Evolutionary conservation across 169 alveolate genomes (phyloP), one percentile per base, ranked within the genome.

Genomic region (Neospora caninum): DNA sequence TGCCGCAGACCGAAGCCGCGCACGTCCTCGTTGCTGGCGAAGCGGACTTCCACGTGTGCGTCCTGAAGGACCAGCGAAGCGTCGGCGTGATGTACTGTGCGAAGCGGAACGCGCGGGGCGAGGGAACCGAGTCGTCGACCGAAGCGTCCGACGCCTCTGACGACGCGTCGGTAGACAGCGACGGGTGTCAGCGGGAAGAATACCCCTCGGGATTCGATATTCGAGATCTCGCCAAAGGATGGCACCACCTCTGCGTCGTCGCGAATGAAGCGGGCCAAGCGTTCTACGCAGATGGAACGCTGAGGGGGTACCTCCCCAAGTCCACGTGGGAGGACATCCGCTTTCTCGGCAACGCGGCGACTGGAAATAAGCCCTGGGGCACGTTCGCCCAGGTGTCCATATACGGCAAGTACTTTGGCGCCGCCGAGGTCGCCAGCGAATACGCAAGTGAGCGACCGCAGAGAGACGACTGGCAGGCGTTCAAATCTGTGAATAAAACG

Each of bases 191-290:
- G 9, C 39, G 84, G 9, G 84, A 73, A 2, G 91, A 84, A 31
- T 84, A 84, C 42, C 91, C 91, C 42, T 84, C 91, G 0, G 91
- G 91, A 10, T n/a, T 45, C 20, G 91, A 84, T 25, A 84, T 84
- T 41, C 4, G 42, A 20, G 91, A 53, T 27, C 73, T 84, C 31
- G 43, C 16, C 9, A 18, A 34, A 20, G 91, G 91, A 38, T 84
- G 91, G 91, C 91, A 84, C 36, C 41, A 13, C 2, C 91, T 84
- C 42, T 31, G 80, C 43, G 91, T 84, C 69, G 91, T 84, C 73
- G 91, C 43, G 42, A 34, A 36, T 1, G 29, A 38, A 1, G 73
- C 38, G 18, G 91, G 91, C 20, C 91, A 84, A n/a, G 38, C 80
- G 39, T 84, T 84, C 73, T 84, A 38, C 73, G 91, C 36, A 22